Evolutionary conservation across 2,329 filamentous ascomycete species (phyloP).

Genomic region (Nemania bipapillata): DNA sequence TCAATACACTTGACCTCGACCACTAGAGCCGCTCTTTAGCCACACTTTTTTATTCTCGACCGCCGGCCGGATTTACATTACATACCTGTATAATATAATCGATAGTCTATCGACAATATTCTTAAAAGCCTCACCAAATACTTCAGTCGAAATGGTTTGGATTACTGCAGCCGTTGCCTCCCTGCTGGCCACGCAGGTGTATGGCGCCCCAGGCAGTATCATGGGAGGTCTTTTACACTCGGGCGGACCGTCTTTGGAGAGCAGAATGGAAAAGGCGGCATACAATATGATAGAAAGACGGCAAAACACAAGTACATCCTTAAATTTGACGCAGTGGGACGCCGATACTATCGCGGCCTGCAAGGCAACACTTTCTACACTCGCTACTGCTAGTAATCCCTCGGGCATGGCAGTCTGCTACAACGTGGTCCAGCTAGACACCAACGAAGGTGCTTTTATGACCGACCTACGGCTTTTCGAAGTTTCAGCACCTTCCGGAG

Average conservation of each 20-base stretch:
- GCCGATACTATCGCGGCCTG: conserved; percentile 68
- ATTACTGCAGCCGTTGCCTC: conserved; percentile 51
- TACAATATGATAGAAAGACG: conserved; percentile 39
- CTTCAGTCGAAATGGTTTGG: conserved; percentile 53
- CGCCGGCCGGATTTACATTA: conserved; percentile 43
- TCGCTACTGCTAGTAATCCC: conserved; percentile 73
- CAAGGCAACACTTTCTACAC: conserved; percentile 62
- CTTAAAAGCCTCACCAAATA: not conserved
- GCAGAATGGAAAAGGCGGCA: conserved; percentile 34
- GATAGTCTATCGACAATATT: not conserved
- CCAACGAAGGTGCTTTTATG: conserved; percentile 74
- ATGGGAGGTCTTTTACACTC: conserved; percentile 36
- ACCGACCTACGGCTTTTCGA: conserved; percentile 81
- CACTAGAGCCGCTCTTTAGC: conserved; percentile 37
- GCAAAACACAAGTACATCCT: conserved; percentile 45
- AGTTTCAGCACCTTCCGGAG: conserved; percentile 67
- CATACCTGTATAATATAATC: conserved; percentile 18
- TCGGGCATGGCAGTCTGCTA: conserved; percentile 84
- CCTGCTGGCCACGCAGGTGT: conserved; percentile 52
- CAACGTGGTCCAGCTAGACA: conserved; percentile 78
- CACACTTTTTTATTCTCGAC: conserved; percentile 40
- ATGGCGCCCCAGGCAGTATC: conserved; percentile 49
- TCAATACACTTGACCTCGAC: conserved; percentile 2
- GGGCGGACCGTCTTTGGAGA: conserved; percentile 34
- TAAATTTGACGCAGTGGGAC: conserved; percentile 69